Evolutionary conservation across 2,329 filamentous ascomycete species (phyloP).

Genomic region (Neonectria sp.): DNA sequence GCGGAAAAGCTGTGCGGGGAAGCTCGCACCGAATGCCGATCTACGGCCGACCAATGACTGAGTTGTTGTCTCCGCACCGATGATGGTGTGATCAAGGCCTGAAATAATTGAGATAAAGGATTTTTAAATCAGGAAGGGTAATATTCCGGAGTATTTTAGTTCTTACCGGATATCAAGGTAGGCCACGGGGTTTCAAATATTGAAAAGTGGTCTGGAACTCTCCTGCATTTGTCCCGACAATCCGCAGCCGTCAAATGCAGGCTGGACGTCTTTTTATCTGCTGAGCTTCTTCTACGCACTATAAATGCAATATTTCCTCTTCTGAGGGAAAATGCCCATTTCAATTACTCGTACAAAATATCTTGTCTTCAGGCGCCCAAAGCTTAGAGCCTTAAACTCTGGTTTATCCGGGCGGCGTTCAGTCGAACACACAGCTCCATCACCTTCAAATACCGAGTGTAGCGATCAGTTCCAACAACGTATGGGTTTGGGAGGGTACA

Average conservation of each 20-base stretch:
- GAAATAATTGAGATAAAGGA: not conserved
- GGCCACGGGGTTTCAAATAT: not conserved
- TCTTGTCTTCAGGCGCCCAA: too few species aligned
- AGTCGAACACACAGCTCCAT: slow-evolving; percentile 36
- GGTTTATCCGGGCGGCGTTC: slow-evolving; percentile 19
- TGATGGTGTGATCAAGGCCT: not conserved
- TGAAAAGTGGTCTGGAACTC: not conserved
- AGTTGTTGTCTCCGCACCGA: not conserved
- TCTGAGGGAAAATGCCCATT: too few species aligned
- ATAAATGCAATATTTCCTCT: too few species aligned
- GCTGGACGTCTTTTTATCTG: too few species aligned
- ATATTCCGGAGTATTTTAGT: not conserved
- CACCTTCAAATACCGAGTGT: slow-evolving; percentile 30
- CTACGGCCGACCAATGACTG: slow-evolving; percentile 13
- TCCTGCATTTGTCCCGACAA: not conserved
- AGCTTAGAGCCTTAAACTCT: slow-evolving; percentile 3
- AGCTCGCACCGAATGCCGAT: slow-evolving; percentile 39
- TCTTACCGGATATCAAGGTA: not conserved
- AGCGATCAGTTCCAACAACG: slow-evolving; percentile 32
- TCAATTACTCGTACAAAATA: too few species aligned
- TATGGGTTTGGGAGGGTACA: slow-evolving; percentile 35
- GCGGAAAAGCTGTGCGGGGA: slow-evolving; percentile 36
- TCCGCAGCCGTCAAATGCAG: too few species aligned
- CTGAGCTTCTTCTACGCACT: too few species aligned
- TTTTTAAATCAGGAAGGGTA: not conserved